Base-by-base conservation (phyloP, 202 grass and related monocot genomes). In the Miscanthus sacchariflorus region DNA sequence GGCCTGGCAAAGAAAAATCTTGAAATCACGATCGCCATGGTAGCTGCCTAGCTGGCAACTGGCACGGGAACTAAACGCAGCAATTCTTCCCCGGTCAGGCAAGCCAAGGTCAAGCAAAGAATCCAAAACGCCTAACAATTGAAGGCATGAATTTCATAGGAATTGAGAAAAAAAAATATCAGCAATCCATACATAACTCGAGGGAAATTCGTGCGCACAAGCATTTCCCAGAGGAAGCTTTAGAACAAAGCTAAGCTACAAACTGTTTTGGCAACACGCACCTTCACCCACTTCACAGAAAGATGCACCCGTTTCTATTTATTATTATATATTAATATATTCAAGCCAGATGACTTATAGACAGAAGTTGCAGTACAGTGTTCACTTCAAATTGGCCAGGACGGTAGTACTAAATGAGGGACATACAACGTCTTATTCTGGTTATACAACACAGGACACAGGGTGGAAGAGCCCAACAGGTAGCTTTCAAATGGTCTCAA, bases 401-500 rank as follows among this genome's bases (percentile, higher is more conserved):
- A 66, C 4, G 4, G 0, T 27, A 69, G 40, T 17, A 76, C 25
- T 19, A 24, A 12, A 15, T 12, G 28, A 18, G 14, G 5, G 24
- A 17, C 58, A 13, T 27, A 70, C 9, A 17, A 44, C 61, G 11
- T 61, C 49, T 83, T 83, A 83, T 88, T 88, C 25, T 13, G 12
- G 28, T 77, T 61, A 19, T 8, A 36, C 13, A 59, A 13, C 13
- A 70, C 9, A 46, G 12, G 25, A 61, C 23, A n/a, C 8, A 50
- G 0, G 25, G 4, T 33, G 5, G 45, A 72, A 38, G 12, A 24
- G 12, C 28, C 21, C 1, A 45, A 6, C 38, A 45, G 11, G 21
- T 72, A 39, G 61, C 59, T 10, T 30, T 28, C 21, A 17, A 19
- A 42, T 40, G 19, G 33, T 56, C 79, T 94, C 83, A 97, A 61